Percentiles rank a stretch among this genome's conserved stretches.
Conservation (phyloP, 352 stramenopile genomes). For the Plasmopara muralis region DNA sequence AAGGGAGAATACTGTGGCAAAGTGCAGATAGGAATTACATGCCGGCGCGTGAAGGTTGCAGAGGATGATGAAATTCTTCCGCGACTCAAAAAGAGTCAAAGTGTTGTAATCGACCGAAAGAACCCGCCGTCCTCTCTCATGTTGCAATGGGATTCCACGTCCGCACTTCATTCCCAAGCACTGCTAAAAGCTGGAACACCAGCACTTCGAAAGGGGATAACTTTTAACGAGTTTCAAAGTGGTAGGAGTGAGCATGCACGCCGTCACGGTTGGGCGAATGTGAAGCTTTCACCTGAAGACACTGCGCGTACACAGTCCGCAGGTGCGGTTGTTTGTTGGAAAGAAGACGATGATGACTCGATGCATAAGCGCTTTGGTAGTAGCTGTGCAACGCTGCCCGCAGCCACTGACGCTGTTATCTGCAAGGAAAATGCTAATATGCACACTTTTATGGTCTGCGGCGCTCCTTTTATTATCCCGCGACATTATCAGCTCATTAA, state of each 20-base stretch:
- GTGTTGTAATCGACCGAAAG: conserved; percentile 61
- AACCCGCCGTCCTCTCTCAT: conserved; percentile 66
- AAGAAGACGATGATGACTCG: conserved; percentile 23
- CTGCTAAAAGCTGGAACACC: conserved; percentile 35
- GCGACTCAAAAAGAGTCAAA: conserved; percentile 70
- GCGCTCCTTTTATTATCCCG: conserved; percentile 81
- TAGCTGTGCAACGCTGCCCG: conserved; percentile 15
- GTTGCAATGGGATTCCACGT: conserved; percentile 63
- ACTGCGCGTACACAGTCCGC: conserved; percentile 49
- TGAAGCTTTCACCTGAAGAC: conserved; percentile 67
- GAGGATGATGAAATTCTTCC: conserved; percentile 38
- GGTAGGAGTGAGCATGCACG: conserved; percentile 28
- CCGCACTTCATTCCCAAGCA: conserved; percentile 22
- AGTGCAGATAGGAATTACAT: conserved; percentile 75
- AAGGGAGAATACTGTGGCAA: conserved; percentile 86
- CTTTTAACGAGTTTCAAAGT: conserved; percentile 33
- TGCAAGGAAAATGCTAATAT: conserved; percentile 85
- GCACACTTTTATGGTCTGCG: conserved; percentile 87
- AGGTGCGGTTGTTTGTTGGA: conserved; percentile 32
- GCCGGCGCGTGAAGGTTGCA: conserved; percentile 27
- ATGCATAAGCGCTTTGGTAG: conserved; percentile 40
- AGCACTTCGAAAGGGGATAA: conserved; percentile 25
- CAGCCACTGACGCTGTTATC: conserved; percentile 44
- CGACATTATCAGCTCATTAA: conserved; percentile 86
- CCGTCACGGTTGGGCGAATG: conserved; percentile 71